Conservation (phyloP, 768 basidiomycete species). For the Tulasnella sp. region DNA sequence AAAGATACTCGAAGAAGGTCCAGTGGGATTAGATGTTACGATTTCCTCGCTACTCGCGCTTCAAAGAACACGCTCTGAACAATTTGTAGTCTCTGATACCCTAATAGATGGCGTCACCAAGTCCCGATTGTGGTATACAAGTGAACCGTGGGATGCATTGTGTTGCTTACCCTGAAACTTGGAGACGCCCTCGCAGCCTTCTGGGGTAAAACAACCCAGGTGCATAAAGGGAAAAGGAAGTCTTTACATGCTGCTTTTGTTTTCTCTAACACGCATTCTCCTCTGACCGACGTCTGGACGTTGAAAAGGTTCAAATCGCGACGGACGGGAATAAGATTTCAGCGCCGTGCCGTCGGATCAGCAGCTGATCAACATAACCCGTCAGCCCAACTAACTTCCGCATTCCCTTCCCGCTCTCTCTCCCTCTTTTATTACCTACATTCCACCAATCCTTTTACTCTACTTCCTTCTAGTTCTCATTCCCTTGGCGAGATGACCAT, state of each 20-base stretch:
- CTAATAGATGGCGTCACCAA: neutral
- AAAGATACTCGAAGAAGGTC: constrained; percentile 10
- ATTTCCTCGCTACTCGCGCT: neutral
- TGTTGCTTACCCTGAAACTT: neutral
- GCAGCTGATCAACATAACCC: neutral
- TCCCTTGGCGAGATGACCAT: neutral
- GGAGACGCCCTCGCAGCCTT: neutral
- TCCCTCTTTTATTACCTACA: neutral
- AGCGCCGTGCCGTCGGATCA: neutral
- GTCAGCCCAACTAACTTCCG: neutral
- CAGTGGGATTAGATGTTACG: constrained; percentile 9
- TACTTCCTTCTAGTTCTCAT: neutral
- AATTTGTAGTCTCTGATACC: neutral
- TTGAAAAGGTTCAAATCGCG: neutral
- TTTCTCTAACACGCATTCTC: neutral
- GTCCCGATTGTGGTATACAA: neutral
- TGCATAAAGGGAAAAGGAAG: neutral
- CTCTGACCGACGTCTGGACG: neutral
- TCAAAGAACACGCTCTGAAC: neutral
- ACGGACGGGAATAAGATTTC: neutral
- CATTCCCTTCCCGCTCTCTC: neutral
- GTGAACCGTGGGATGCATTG: neutral
- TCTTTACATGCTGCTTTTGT: neutral
- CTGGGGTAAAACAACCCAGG: neutral
- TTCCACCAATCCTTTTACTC: neutral